phyloP scores from a whole-genome alignment of 345 rosid genomes.

The Eucalyptus erythrocorys region DNA sequence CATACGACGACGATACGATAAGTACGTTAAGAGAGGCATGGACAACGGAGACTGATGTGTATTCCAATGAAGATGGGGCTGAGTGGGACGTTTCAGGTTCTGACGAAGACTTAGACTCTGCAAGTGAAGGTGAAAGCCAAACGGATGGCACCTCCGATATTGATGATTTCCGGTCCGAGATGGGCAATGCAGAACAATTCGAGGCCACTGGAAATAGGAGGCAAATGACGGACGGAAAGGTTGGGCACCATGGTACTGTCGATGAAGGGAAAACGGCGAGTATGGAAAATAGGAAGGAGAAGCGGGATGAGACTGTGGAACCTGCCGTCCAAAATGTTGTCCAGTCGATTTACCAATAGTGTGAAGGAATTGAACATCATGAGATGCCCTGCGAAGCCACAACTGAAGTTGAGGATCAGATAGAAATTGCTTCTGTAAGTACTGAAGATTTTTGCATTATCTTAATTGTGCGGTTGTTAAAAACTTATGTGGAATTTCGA shows the following conservation, averaged over 20 bases:
- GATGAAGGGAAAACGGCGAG: not conserved
- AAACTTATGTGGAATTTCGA: too few species aligned
- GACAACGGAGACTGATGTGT: not conserved
- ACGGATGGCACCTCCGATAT: not conserved
- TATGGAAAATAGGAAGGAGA: not conserved
- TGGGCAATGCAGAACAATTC: not conserved
- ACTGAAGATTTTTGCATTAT: too few species aligned
- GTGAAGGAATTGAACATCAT: too few species aligned
- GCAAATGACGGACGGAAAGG: not conserved
- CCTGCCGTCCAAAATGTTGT: not conserved
- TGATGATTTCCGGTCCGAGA: not conserved
- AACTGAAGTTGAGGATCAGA: too few species aligned
- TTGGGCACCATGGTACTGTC: not conserved
- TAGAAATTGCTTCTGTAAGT: too few species aligned
- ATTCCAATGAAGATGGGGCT: not conserved
- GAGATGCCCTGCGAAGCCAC: too few species aligned
- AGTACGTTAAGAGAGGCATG: fast-evolving
- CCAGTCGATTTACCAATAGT: too few species aligned
- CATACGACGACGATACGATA: not conserved
- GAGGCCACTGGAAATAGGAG: not conserved
- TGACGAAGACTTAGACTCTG: not conserved
- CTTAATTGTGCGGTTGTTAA: too few species aligned
- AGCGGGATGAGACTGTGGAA: not conserved
- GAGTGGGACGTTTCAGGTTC: not conserved
- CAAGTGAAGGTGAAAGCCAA: not conserved